Conservation (phyloP, 129 eudicot species). For the Artemisia argyi region DNA sequence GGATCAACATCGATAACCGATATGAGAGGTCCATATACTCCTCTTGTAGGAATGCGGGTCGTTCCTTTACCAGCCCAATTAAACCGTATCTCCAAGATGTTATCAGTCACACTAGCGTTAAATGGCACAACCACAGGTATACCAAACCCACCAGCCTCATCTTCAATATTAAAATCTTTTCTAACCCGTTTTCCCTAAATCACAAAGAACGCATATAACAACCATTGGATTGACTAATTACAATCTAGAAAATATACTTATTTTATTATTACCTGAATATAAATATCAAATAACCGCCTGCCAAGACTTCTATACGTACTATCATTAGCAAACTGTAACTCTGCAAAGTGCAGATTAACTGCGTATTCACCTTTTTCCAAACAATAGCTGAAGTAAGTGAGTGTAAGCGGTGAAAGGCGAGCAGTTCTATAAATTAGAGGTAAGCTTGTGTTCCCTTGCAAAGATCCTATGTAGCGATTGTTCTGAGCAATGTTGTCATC, state of each 20-base stretch:
- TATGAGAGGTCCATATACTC: constrained; percentile 85
- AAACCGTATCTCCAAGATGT: constrained; percentile 74
- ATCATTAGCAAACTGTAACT: constrained; percentile 62
- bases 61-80: constrained; percentile 92
- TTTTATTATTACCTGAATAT: constrained; percentile 68
- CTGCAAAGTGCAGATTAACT: constrained; percentile 78
- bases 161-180: constrained; percentile 65
- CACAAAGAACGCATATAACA: neutral
- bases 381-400: constrained; percentile 79
- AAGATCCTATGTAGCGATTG: constrained; percentile 37
- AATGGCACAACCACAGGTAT: constrained; percentile 41
- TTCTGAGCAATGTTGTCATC: constrained; percentile 63
- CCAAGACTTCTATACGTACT: constrained; percentile 64
- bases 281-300: constrained; percentile 73
- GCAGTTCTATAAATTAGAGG: constrained; percentile 63
- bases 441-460: constrained; percentile 43
- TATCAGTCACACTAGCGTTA: constrained; percentile 52
- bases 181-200: constrained; percentile 53
- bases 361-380: constrained; percentile 79
- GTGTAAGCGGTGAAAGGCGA: constrained; percentile 81
- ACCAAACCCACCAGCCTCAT: constrained; percentile 56
- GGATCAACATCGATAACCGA: constrained; percentile 85
- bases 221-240: constrained; percentile 9
- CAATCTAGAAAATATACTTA: constrained; percentile 7
- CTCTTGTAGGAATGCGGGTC: constrained; percentile 74